phyloP scores from a whole-genome alignment of 371 early-diverging fungal species.

The Rhizopus sp. region DNA sequence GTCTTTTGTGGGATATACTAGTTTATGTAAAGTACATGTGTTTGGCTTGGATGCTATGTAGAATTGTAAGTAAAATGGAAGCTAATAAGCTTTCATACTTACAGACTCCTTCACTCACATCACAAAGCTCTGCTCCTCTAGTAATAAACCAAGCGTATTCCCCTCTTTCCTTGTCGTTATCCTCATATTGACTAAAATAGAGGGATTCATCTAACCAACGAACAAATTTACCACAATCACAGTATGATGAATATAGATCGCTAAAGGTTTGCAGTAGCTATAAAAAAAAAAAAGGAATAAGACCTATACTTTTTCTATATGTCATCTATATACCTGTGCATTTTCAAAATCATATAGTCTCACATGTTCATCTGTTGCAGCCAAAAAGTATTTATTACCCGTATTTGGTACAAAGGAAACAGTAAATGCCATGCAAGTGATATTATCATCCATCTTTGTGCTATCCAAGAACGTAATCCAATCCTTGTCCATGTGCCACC shows the following conservation, averaged over 20 bases:
- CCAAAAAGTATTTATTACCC: constrained; percentile 89
- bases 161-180: constrained; percentile 16
- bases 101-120: constrained; percentile 80
- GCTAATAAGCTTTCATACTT: constrained; percentile 28
- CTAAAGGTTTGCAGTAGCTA: constrained; percentile 80
- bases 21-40: constrained; percentile 77
- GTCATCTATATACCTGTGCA: constrained; percentile 48
- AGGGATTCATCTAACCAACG: constrained; percentile 59
- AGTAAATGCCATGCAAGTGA: constrained; percentile 94
- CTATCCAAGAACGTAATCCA: constrained; percentile 68
- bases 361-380: constrained; percentile 84
- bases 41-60: constrained; percentile 76
- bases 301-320: background rate
- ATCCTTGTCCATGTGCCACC: constrained; percentile 79
- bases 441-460: constrained; percentile 73
- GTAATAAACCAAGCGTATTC: constrained; percentile 78
- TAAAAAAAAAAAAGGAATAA: background rate
- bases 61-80: too few species aligned
- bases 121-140: constrained; percentile 88
- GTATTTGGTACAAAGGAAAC: constrained; percentile 91
- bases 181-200: constrained; percentile 13
- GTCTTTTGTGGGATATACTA: constrained; percentile 72
- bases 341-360: constrained; percentile 88
- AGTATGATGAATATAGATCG: constrained; percentile 83
- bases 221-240: constrained; percentile 88